Percentiles rank a stretch among this genome's conserved stretches.
Evolutionary conservation across 202 grass and related monocot species (phyloP).

Genomic region (Schoenoplectus tabernaemontani): DNA sequence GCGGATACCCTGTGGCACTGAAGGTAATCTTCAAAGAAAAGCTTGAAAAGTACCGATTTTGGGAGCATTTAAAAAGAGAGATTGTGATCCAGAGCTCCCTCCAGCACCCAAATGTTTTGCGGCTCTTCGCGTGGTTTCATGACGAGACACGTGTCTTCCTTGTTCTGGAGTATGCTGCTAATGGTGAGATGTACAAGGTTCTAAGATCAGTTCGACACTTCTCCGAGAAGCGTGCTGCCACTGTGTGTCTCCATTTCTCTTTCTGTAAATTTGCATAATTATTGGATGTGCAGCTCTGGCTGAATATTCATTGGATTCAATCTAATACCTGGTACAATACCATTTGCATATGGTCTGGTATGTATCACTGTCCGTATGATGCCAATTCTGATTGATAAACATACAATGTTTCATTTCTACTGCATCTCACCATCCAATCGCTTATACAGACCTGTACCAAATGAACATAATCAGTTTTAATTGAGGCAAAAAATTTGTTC

Average conservation of each 20-base stretch:
- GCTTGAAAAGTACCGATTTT: conserved; percentile 71
- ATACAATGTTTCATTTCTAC: background rate
- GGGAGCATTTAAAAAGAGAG: conserved; percentile 66
- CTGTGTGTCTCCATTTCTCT: conserved; percentile 29
- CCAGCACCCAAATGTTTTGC: conserved; percentile 90
- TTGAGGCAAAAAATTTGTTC: background rate
- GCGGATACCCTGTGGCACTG: conserved; percentile 73
- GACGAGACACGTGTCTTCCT: conserved; percentile 67
- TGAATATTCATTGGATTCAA: background rate
- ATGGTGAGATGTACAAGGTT: conserved; percentile 77
- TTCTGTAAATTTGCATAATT: background rate
- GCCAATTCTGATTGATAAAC: background rate
- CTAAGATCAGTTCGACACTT: conserved; percentile 56
- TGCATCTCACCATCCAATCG: background rate
- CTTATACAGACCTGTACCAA: background rate
- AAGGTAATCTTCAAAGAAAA: conserved; percentile 82
- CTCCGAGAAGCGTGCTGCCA: conserved; percentile 61
- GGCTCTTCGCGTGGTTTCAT: conserved; percentile 92
- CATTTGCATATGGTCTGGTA: background rate
- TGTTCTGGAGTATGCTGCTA: conserved; percentile 69
- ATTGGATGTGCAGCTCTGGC: background rate
- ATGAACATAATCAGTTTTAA: background rate
- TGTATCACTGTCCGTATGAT: background rate
- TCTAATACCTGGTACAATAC: background rate
- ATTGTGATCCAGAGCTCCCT: conserved; percentile 82